Base-by-base conservation (phyloP, 768 basidiomycete genomes). In the Baorangia bicolor region DNA sequence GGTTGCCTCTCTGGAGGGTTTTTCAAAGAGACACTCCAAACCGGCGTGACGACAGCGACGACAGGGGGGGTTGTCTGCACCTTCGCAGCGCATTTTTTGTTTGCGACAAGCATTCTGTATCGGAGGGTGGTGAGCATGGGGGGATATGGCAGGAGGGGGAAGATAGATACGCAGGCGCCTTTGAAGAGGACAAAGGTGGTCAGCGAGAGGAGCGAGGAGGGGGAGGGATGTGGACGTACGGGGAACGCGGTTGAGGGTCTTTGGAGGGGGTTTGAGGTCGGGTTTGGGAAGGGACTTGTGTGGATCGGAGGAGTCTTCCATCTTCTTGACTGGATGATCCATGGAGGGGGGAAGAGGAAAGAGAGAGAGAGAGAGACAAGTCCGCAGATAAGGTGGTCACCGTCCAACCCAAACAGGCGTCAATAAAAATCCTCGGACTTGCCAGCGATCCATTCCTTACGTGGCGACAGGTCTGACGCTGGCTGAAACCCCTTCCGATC, bases 61-160 rank as follows among this genome's bases (percentile, higher is more conserved):
- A 74, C 95, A 98, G n/a, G 95, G 95, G 25, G 95, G 94, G 65
- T 92, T 94, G 70, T 97, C 95, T 16, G 94, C 95, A 2, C 93
- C 94, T 71, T 95, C 93, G 69, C 94, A 98, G 63, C 94, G 81
- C 95, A 97, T 97, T 77, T 97, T 97, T 78, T 95, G 94, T 67
- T 93, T 91, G 63, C 94, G 80, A 73, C 94, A 96, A 18, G 93
- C 91, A 85, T 95, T 95, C 92, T 94, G 69, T 39, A 39, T 49
- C 40, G 41, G 47, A 30, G 58, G 28, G 39, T 44, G 51, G 59
- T 71, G 62, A 66, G 58, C 56, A 9, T 2, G 40, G 2, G 51
- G 44, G 55, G 30, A 45, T n/a, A 55, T 47, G 62, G 63, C 23
- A 56, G 52, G 50, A 8, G 47, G 48, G 54, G 51, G 21, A 40